Evolutionary conservation across 257 asterid genomes (phyloP), one percentile per base, ranked within the genome.

Genomic region (Solanum tacnaense): DNA sequence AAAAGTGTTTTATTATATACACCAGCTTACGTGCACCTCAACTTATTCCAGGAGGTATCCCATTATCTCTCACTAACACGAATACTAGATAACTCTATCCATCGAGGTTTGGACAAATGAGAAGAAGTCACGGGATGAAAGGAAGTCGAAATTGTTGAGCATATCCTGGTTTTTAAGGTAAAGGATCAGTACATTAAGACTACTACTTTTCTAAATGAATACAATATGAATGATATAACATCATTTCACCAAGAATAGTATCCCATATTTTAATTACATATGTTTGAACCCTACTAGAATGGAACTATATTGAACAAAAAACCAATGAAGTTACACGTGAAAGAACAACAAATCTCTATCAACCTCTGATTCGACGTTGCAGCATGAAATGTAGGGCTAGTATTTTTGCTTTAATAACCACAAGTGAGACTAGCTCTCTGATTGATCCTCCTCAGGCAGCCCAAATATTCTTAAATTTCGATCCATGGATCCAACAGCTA

Each of bases 401-500:
- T 76, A 11, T 38, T 41, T 41, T 76, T 25, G 34, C 32, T 74
- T 76, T 76, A 76, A 38, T 31, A 38, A 13, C 32, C 15, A 1
- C 27, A 38, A 65, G 35, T n/a, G 4, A 67, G 60, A n/a, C 76
- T 68, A 85, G 44, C 76, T 74, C 9, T 85, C 87, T 68, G 91
- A 87, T 34, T 84, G 92, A 39, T 92, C 93, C 89, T 89, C 93
- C 65, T 56, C 65, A 5, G 98, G 98, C 79, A 91, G 86, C 60
- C 98, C 95, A 39, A 94, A 94, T 92, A 93, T 91, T 93, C 98
- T 90, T 39, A 94, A 96, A 89, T 94, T 92, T 87, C 98, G 90
- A 87, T 94, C 98, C 98, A 93, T 92, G 4, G 98, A 93, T 71
- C 98, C 98, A 86, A 93, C 95, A 44, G 95, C 96, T 11, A 94